A percentile compares a stretch with the other conserved stretches of the same genome.
Evolutionary conservation across 2,329 filamentous ascomycete species (phyloP).

Genomic region (Apiospora aurea): DNA sequence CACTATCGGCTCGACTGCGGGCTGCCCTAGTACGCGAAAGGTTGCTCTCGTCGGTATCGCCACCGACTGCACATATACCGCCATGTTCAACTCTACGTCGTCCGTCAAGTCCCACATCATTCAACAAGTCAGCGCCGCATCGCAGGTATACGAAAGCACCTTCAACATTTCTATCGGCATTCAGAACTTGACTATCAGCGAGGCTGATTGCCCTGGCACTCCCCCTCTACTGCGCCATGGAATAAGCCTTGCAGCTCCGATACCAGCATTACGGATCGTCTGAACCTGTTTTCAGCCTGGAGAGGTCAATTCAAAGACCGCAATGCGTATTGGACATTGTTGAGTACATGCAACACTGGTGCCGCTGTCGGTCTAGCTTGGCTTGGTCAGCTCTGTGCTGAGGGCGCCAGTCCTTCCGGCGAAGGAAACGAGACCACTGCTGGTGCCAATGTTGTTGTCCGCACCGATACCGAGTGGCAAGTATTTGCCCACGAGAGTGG

Average conservation of each 20-base stretch:
- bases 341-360: constrained; percentile 82
- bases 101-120: constrained; percentile 80
- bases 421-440: constrained; percentile 73
- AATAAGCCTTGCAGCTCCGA: constrained; percentile 76
- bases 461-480: constrained; percentile 88
- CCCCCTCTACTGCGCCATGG: constrained; percentile 77
- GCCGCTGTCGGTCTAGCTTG: constrained; percentile 91
- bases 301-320: constrained; percentile 77
- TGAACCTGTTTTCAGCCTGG: constrained; percentile 91
- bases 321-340: constrained; percentile 93
- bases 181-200: constrained; percentile 81
- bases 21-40: constrained; percentile 88
- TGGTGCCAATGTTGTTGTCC: constrained; percentile 88
- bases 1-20: constrained; percentile 81
- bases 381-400: constrained; percentile 84
- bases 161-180: constrained; percentile 97
- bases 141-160: constrained; percentile 83
- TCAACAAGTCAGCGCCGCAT: constrained; percentile 83
- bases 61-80: constrained; percentile 89
- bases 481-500: constrained; percentile 94
- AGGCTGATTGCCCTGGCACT: constrained; percentile 75
- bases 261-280: constrained; percentile 73
- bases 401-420: constrained; percentile 59
- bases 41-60: constrained; percentile 92
- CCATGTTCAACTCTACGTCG: constrained; percentile 70